phyloP scores from a whole-genome alignment of 2,329 filamentous ascomycete species.

The Kalaharituber pfeilii region DNA sequence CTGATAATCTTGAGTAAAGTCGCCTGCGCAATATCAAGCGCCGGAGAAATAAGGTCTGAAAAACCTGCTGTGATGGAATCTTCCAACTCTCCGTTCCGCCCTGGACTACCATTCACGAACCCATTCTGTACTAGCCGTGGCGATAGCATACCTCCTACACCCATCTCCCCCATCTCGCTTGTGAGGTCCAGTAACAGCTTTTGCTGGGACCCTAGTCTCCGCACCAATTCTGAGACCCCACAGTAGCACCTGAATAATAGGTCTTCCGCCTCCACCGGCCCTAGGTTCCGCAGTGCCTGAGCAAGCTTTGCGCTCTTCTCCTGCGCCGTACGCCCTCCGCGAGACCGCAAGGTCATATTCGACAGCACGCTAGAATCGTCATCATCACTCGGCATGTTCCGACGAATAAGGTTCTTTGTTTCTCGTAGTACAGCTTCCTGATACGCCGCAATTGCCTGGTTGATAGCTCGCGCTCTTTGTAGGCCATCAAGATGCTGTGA shows the following conservation, averaged over 20 bases:
- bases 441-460: conserved; percentile 65
- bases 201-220: conserved; percentile 72
- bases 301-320: conserved; percentile 50
- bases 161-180: conserved; percentile 44
- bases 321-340: conserved; percentile 23
- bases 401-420: conserved; percentile 67
- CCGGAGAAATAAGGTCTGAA: conserved; percentile 58
- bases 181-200: conserved; percentile 86
- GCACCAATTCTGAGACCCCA: conserved; percentile 67
- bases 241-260: conserved; percentile 62
- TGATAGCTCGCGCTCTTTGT: conserved; percentile 63
- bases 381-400: conserved; percentile 74
- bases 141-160: conserved; percentile 23
- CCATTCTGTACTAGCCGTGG: conserved; percentile 24
- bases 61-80: conserved; percentile 41
- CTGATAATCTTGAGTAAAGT: conserved; percentile 54
- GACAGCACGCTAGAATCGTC: conserved; percentile 64
- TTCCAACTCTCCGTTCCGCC: conserved; percentile 20
- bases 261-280: conserved; percentile 63
- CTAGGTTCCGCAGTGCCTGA: conserved; percentile 68
- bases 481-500: conserved; percentile 57
- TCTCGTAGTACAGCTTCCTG: conserved; percentile 71
- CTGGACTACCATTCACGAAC: conserved; percentile 22
- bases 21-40: conserved; percentile 58
- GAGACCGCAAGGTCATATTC: conserved; percentile 16